A percentile compares a stretch with the other conserved stretches of the same genome.
phyloP scores from a whole-genome alignment of 169 alveolate genomes.

The Theileria parva region DNA sequence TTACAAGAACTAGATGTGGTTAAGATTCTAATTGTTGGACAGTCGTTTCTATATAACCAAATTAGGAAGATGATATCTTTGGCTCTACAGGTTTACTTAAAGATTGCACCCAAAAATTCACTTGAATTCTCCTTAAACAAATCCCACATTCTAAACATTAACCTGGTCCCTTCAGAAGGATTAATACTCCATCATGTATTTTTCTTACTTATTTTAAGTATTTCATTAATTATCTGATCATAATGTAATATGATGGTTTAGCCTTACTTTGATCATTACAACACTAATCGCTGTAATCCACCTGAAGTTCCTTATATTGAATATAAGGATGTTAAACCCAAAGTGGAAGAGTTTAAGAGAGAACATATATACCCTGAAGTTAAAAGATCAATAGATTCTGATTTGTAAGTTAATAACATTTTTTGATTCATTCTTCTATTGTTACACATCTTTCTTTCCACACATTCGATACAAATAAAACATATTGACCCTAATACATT shows the following conservation, averaged over 20 bases:
- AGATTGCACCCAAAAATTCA: constrained; percentile 76
- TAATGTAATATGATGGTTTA: not conserved
- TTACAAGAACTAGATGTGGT: constrained; percentile 46
- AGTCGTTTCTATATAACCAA: constrained; percentile 81
- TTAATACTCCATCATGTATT: constrained; percentile 66
- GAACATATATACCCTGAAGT: constrained; percentile 45
- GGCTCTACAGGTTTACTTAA: constrained; percentile 75
- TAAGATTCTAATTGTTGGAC: constrained; percentile 75
- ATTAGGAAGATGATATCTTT: constrained; percentile 81
- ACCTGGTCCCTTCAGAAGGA: constrained; percentile 76
- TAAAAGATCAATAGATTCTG: constrained; percentile 12
- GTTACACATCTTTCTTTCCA: not conserved
- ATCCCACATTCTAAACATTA: constrained; percentile 48
- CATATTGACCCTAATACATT: too few relatives aligned
- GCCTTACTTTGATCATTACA: constrained; percentile 64
- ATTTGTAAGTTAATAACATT: constrained; percentile 41
- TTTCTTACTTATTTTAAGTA: not conserved
- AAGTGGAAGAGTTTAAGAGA: constrained; percentile 48
- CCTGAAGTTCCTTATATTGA: constrained; percentile 56
- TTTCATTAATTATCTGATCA: not conserved
- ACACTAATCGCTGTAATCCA: constrained; percentile 44
- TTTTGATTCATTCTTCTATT: too few relatives aligned
- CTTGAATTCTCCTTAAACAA: constrained; percentile 64
- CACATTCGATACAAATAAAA: not conserved
- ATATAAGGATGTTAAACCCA: constrained; percentile 43